Evolutionary conservation across 257 asterid genomes (phyloP).

Genomic region (Cinchona pubescens): DNA sequence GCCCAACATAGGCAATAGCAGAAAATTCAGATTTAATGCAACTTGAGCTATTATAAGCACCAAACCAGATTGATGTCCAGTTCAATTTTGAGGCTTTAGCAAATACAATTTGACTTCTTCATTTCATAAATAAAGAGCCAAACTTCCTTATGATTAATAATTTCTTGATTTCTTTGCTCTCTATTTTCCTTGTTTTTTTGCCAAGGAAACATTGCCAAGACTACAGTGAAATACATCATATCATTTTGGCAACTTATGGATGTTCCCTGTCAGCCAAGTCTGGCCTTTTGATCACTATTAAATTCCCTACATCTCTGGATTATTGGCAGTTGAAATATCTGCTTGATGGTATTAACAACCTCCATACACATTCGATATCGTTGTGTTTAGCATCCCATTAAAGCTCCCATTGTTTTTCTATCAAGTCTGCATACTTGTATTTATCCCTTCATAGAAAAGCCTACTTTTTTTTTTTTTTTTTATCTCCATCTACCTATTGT

Average conservation of each 20-base stretch:
- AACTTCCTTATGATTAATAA: too few species aligned
- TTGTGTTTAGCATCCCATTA: not conserved
- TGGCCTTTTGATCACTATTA: not conserved
- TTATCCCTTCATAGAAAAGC: not conserved
- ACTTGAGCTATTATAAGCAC: not conserved
- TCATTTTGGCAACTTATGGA: not conserved
- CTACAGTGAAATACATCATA: not conserved
- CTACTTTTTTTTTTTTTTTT: too few species aligned
- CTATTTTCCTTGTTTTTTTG: not conserved
- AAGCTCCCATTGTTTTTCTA: not conserved
- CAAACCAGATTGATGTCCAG: conserved; percentile 12
- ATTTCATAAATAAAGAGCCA: conserved; percentile 8
- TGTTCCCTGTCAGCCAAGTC: not conserved
- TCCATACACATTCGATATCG: not conserved
- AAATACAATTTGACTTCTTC: conserved; percentile 1
- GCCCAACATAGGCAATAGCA: conserved; percentile 2
- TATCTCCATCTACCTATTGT: too few species aligned
- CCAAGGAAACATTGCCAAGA: not conserved
- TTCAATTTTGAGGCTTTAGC: conserved; percentile 14
- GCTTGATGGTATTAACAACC: not conserved
- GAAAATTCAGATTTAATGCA: conserved; percentile 1
- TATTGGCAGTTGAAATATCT: not conserved
- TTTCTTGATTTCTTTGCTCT: not conserved
- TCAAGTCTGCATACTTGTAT: too few species aligned
- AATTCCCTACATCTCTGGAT: not conserved